phyloP scores from a whole-genome alignment of 305 asterid species.

The Withania somnifera region DNA sequence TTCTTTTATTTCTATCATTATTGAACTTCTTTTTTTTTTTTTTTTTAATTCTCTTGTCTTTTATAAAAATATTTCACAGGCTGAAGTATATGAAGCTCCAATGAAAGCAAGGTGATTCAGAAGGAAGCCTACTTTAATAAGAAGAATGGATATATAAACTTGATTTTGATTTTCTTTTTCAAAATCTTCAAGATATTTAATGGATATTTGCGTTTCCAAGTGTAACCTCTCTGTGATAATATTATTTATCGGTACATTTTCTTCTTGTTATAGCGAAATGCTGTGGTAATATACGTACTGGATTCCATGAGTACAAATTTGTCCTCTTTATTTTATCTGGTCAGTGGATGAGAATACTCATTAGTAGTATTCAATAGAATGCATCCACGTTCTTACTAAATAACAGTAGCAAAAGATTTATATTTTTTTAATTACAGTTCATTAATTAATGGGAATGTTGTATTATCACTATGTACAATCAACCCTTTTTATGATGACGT shows the following conservation, averaged over 20 bases:
- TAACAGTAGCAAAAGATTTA: too few species aligned
- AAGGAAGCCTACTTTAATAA: not conserved
- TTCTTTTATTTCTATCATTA: not conserved
- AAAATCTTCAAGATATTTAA: not conserved
- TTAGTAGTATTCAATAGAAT: not conserved
- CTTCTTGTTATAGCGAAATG: not conserved
- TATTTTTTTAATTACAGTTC: too few species aligned
- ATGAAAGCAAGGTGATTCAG: not conserved
- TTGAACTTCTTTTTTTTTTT: not conserved
- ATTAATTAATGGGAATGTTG: not conserved
- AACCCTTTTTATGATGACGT: not conserved
- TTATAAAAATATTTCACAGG: conserved; percentile 15
- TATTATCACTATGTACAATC: not conserved
- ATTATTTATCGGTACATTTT: not conserved
- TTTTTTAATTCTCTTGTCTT: not conserved
- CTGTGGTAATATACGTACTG: too few species aligned
- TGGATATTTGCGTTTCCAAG: not conserved
- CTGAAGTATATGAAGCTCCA: conserved; percentile 26
- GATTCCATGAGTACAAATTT: too few species aligned
- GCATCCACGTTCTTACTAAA: not conserved
- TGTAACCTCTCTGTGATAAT: not conserved
- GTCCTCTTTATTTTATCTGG: too few species aligned
- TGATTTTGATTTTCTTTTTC: not conserved
- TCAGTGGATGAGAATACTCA: not conserved
- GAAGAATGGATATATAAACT: not conserved